A percentile compares a stretch with the other conserved stretches of the same genome.
These are phyloP conservation scores for Dissophora ornata DNA, from an alignment of 192 early-diverging fungal genomes.

Conservation along the genomic window DNA sequence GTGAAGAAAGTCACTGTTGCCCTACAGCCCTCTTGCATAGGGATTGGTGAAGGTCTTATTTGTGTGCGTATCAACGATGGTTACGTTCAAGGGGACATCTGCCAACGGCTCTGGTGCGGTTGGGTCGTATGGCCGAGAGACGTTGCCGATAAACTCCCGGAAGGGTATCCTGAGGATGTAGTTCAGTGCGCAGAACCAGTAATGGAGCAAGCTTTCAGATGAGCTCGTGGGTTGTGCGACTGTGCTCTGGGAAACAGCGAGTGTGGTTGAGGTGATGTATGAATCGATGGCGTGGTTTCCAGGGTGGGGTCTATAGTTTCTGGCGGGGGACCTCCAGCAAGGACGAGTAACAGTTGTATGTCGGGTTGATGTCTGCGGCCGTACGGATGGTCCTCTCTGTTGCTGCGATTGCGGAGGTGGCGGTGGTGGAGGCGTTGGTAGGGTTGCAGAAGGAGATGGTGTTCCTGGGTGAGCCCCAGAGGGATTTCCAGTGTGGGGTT, in stretches of 20 bases:
- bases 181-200: conserved; percentile 21
- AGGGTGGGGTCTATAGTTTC: conserved; percentile 41
- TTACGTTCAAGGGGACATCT: conserved; percentile 21
- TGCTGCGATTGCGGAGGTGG: conserved; percentile 2
- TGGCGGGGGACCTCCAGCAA: conserved; percentile 45
- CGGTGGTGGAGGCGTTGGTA: background rate
- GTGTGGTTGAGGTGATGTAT: background rate
- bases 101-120: conserved; percentile 20
- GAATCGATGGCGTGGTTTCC: conserved; percentile 18
- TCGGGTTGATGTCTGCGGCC: background rate
- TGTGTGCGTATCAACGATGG: conserved; percentile 3
- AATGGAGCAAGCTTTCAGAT: conserved; percentile 21
- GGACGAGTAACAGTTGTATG: background rate
- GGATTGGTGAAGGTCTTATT: background rate
- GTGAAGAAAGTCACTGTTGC: no score
- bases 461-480: background rate
- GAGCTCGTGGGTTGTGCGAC: background rate
- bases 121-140: conserved; percentile 30
- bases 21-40: background rate
- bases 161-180: conserved; percentile 49
- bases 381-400: background rate
- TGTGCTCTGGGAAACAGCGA: background rate
- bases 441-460: background rate
- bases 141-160: conserved; percentile 38
- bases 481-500: background rate